Evolutionary conservation across 1,284 basidiomycete genomes (phyloP).

Genomic region (Thelephora terrestris): DNA sequence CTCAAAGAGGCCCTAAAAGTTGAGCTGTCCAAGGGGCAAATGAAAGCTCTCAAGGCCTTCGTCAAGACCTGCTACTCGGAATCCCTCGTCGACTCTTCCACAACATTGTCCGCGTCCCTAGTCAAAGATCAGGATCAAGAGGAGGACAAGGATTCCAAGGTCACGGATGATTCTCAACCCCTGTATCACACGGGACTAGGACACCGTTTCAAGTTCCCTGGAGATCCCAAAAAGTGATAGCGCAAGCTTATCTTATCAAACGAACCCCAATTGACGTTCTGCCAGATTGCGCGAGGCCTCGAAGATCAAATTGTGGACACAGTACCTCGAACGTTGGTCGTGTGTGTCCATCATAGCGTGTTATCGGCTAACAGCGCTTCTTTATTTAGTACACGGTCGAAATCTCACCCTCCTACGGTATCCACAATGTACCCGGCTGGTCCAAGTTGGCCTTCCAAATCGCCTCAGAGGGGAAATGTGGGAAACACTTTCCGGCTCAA

Average conservation of each 20-base stretch:
- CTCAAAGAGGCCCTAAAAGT: conserved; percentile 86
- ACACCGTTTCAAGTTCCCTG: conserved; percentile 84
- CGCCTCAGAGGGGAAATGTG: conserved; percentile 95
- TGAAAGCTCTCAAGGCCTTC: conserved; percentile 92
- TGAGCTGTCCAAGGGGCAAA: conserved; percentile 77
- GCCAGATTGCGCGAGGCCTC: conserved; percentile 85
- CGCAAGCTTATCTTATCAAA: not conserved
- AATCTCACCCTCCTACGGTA: conserved; percentile 91
- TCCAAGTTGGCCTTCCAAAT: conserved; percentile 96
- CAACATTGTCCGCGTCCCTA: conserved; percentile 23
- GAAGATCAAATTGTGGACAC: conserved; percentile 95
- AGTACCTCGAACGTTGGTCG: conserved; percentile 71
- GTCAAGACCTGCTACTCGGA: conserved; percentile 94
- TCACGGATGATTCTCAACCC: conserved; percentile 46
- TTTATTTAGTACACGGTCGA: conserved; percentile 65
- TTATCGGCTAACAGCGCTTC: not conserved
- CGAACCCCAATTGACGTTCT: not conserved
- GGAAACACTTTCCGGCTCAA: conserved; percentile 94
- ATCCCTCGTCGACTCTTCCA: conserved; percentile 53
- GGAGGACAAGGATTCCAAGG: conserved; percentile 26
- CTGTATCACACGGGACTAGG: conserved; percentile 82
- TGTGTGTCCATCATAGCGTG: not conserved
- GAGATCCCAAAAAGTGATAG: conserved; percentile 79
- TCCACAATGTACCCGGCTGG: conserved; percentile 91
- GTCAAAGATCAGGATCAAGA: conserved; percentile 57